A percentile compares a stretch with the other conserved stretches of the same genome.
Conservation (phyloP, 805 yeast genomes). For the Cyberlindnera maritima region DNA sequence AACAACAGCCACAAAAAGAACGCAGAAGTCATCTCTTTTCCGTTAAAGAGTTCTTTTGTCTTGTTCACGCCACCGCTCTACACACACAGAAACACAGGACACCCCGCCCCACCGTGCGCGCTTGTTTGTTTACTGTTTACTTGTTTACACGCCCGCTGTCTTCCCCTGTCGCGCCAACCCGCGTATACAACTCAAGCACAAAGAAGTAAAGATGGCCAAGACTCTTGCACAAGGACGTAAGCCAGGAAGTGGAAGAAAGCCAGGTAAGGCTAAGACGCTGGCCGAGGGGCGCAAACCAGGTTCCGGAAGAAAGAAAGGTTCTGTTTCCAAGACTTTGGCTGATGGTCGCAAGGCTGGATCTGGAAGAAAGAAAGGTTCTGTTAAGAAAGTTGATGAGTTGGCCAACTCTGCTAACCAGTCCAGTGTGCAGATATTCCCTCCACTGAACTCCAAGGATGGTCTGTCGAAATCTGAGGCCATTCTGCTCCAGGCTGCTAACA, state of each 20-base stretch:
- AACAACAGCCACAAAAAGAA: neutral
- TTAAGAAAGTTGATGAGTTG: neutral
- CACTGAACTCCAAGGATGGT: conserved; percentile 1
- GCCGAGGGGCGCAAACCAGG: conserved; percentile 30
- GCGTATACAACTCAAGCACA: neutral
- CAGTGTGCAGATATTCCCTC: conserved; percentile 5
- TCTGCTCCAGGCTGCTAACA: conserved; percentile 7
- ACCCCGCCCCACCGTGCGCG: no score
- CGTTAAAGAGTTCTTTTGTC: no score
- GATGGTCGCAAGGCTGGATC: conserved; percentile 28
- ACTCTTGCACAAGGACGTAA: conserved; percentile 30
- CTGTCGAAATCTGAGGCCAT: conserved; percentile 8
- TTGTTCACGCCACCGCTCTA: neutral
- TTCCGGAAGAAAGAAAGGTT: conserved; percentile 28
- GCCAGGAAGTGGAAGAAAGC: conserved; percentile 29
- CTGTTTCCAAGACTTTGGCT: conserved; percentile 24
- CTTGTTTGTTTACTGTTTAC: neutral
- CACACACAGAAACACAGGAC: no score
- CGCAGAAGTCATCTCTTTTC: no score
- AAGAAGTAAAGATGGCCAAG: conserved; percentile 29
- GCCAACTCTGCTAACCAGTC: neutral
- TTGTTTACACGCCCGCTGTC: neutral
- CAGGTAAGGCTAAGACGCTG: conserved; percentile 29
- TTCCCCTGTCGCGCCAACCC: neutral
- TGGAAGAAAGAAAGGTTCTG: conserved; percentile 24